These are phyloP conservation scores for Phaeotremella fagi DNA, from an alignment of 768 basidiomycete genomes.

Conservation along the genomic window DNA sequence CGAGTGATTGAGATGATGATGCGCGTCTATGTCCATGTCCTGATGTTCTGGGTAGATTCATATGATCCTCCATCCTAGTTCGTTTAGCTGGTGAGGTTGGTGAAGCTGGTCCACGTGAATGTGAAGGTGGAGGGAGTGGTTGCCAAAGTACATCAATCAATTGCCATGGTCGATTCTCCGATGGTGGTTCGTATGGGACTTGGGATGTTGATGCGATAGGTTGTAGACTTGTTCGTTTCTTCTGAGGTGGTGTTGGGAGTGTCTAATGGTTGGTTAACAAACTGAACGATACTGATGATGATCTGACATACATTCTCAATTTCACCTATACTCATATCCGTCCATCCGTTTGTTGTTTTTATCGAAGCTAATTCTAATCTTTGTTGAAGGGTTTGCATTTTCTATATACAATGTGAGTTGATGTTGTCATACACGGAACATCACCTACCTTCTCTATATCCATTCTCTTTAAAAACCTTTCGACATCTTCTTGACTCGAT, in stretches of 20 bases:
- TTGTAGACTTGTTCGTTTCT: slow-evolving; percentile 6
- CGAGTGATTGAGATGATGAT: not conserved
- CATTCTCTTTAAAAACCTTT: slow-evolving; percentile 34
- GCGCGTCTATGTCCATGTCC: slow-evolving; percentile 12
- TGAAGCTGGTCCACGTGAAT: slow-evolving; percentile 8
- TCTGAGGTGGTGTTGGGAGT: slow-evolving; percentile 8
- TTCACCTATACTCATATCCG: slow-evolving; percentile 36
- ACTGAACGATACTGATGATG: too few species aligned
- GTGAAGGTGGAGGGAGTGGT: slow-evolving; percentile 37
- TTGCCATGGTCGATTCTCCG: slow-evolving; percentile 40
- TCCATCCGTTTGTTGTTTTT: slow-evolving; percentile 40
- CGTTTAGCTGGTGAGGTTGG: slow-evolving; percentile 34
- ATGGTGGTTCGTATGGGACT: slow-evolving; percentile 34
- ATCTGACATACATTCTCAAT: slow-evolving; percentile 32
- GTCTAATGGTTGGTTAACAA: too few species aligned
- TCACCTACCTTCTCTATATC: slow-evolving; percentile 46
- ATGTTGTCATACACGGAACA: not conserved
- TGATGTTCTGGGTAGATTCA: slow-evolving; percentile 7
- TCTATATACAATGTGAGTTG: slow-evolving; percentile 11
- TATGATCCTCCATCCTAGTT: slow-evolving; percentile 14
- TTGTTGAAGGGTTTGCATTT: slow-evolving; percentile 38
- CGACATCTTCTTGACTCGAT: slow-evolving; percentile 19
- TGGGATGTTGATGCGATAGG: slow-evolving; percentile 17
- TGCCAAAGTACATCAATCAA: slow-evolving; percentile 43
- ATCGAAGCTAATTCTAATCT: slow-evolving; percentile 40